These are phyloP conservation scores for Russula earlei DNA, from an alignment of 768 basidiomycete species.

Conservation along the genomic window DNA sequence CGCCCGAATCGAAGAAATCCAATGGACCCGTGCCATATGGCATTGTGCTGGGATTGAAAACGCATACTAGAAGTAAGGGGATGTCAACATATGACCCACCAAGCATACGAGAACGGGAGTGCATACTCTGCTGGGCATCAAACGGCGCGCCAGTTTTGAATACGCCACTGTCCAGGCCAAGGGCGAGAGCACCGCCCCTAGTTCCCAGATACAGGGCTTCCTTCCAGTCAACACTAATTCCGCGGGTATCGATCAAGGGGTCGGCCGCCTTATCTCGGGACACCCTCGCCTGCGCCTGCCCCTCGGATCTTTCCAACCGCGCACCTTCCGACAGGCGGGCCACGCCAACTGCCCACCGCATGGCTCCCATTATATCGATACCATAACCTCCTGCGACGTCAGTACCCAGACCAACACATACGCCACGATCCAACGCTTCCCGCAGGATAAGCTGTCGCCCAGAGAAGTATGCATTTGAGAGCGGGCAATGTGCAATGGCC, in stretches of 20 bases:
- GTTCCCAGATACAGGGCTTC: constrained; percentile 78
- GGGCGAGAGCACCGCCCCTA: constrained; percentile 61
- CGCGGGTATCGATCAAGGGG: constrained; percentile 12
- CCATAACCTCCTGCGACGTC: constrained; percentile 86
- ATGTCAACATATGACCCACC: background rate
- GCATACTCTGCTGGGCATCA: constrained; percentile 68
- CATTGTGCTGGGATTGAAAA: constrained; percentile 20
- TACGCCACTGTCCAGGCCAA: constrained; percentile 42
- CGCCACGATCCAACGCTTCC: constrained; percentile 54
- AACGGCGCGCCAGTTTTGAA: constrained; percentile 58
- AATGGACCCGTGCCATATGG: constrained; percentile 48
- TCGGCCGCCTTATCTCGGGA: background rate
- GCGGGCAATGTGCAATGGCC: constrained; percentile 77
- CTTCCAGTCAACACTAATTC: constrained; percentile 65
- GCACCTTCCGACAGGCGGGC: constrained; percentile 60
- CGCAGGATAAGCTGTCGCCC: constrained; percentile 56
- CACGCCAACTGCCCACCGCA: constrained; percentile 69
- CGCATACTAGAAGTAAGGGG: background rate
- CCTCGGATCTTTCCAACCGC: constrained; percentile 23
- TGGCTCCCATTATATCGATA: constrained; percentile 64
- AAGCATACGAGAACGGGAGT: background rate
- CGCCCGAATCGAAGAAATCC: constrained; percentile 51
- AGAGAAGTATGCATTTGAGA: constrained; percentile 86
- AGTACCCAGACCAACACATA: constrained; percentile 72
- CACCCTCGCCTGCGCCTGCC: background rate